A percentile compares a stretch with the other conserved stretches of the same genome.
Evolutionary conservation across 1,284 basidiomycete species (phyloP).

Genomic region (Grifola frondosa): DNA sequence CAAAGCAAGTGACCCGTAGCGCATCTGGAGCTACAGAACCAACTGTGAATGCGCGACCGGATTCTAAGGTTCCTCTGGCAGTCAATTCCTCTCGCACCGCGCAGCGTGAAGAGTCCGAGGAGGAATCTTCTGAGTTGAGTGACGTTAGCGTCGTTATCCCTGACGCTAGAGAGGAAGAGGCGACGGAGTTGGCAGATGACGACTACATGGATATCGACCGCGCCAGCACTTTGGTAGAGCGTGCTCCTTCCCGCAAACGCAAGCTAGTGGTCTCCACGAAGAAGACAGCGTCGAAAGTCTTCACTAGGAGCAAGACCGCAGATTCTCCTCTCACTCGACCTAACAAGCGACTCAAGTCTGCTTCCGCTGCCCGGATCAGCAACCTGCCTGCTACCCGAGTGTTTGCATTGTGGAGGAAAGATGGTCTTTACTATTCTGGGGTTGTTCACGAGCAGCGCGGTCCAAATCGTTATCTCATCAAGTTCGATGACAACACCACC

Average conservation of each 20-base stretch:
- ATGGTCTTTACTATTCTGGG: constrained; percentile 64
- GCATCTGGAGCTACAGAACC: too few species aligned
- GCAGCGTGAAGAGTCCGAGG: constrained; percentile 7
- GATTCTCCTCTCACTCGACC: constrained; percentile 31
- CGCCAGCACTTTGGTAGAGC: constrained; percentile 9
- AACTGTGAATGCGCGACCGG: too few species aligned
- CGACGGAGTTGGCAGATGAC: constrained; percentile 48
- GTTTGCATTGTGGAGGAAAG: constrained; percentile 63
- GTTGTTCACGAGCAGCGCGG: constrained; percentile 40
- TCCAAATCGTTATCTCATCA: constrained; percentile 41
- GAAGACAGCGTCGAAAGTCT: constrained; percentile 25
- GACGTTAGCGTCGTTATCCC: constrained; percentile 22
- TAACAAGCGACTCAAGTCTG: constrained; percentile 28
- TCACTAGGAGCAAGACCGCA: constrained; percentile 31
- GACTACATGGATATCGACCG: constrained; percentile 35
- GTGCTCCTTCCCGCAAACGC: constrained; percentile 41
- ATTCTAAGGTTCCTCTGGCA: too few species aligned
- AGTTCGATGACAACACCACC: constrained; percentile 60
- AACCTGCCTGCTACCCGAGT: constrained; percentile 45
- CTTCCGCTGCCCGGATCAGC: constrained; percentile 10
- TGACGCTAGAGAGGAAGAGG: constrained; percentile 29
- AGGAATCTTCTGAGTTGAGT: constrained; percentile 14
- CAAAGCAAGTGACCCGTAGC: constrained; percentile 2
- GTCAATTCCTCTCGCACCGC: too few species aligned
- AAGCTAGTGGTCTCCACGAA: constrained; percentile 39